phyloP scores from a whole-genome alignment of 208 protist genomes.

The Leishmania aethiopica region DNA sequence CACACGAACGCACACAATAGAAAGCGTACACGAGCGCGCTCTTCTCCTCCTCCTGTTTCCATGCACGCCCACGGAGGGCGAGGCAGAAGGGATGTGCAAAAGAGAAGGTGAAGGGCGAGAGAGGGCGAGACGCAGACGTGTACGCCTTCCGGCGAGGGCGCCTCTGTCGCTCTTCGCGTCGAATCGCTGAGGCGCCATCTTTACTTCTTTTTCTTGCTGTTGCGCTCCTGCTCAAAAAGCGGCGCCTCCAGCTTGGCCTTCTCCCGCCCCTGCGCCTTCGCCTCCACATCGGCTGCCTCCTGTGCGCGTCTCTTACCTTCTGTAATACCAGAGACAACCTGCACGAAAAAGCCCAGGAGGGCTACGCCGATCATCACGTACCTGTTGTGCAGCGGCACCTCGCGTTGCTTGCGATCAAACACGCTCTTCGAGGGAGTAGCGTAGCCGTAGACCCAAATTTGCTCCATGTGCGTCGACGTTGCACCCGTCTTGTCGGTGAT shows the following conservation, averaged over 20 bases:
- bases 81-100: background rate
- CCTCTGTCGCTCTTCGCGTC: background rate
- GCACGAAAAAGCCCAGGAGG: conserved; percentile 43
- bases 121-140: background rate
- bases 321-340: conserved; percentile 41
- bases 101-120: background rate
- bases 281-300: conserved; percentile 10
- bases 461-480: conserved; percentile 23
- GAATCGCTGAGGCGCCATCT: background rate
- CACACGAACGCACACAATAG: background rate
- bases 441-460: conserved; percentile 78
- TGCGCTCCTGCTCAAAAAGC: conserved; percentile 11
- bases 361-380: conserved; percentile 35
- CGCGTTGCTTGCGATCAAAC: conserved; percentile 28
- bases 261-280: conserved; percentile 5
- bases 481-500: background rate
- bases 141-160: background rate
- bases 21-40: background rate
- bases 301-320: conserved; percentile 42
- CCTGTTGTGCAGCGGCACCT: conserved; percentile 33
- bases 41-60: too few relatives aligned
- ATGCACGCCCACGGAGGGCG: background rate
- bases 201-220: conserved; percentile 26
- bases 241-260: conserved; percentile 28
- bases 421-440: conserved; percentile 36